Evolutionary conservation across 352 stramenopile species (phyloP).

Genomic region (Globisporangium cylindrosporum): DNA sequence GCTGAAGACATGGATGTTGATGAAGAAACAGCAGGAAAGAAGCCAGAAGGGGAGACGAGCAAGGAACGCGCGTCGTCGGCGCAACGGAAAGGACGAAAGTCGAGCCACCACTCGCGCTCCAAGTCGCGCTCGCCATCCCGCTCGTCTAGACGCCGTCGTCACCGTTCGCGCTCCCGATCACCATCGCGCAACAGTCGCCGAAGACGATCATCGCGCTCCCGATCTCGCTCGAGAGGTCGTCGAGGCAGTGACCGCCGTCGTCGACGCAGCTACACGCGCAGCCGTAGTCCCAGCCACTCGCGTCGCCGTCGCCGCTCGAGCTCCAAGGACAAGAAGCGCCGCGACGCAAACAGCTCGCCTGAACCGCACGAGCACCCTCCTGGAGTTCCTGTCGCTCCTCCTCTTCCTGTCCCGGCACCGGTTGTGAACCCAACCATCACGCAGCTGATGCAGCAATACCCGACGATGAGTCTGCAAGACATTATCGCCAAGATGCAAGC

Average conservation of each 20-base stretch:
- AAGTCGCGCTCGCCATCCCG: slow-evolving; percentile 51
- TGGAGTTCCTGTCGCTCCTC: slow-evolving; percentile 6
- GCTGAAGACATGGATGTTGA: slow-evolving; percentile 20
- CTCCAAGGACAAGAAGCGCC: slow-evolving; percentile 45
- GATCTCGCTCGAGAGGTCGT: slow-evolving; percentile 42
- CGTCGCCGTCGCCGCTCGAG: slow-evolving; percentile 58
- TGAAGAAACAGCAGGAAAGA: slow-evolving; percentile 4
- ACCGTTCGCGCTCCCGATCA: slow-evolving; percentile 53
- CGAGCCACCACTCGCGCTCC: slow-evolving; percentile 52
- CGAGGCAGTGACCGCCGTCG: slow-evolving; percentile 35
- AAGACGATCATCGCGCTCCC: slow-evolving; percentile 37
- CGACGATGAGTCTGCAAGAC: slow-evolving; percentile 85
- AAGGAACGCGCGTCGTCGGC: slow-evolving; percentile 14
- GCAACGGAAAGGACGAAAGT: slow-evolving; percentile 28
- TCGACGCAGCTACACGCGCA: slow-evolving; percentile 40
- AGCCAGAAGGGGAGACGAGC: slow-evolving; percentile 13
- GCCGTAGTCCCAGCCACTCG: slow-evolving; percentile 45
- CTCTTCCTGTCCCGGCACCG: slow-evolving; percentile 16
- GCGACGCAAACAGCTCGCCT: slow-evolving; percentile 52
- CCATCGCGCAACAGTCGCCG: slow-evolving; percentile 40
- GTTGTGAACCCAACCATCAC: slow-evolving; percentile 78
- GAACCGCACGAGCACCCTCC: slow-evolving; percentile 40
- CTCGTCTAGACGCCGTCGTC: slow-evolving; percentile 50
- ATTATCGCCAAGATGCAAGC: slow-evolving; percentile 89
- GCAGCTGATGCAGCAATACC: slow-evolving; percentile 88